A percentile compares a stretch with the other conserved stretches of the same genome.
Evolutionary conservation across 768 basidiomycete genomes (phyloP).

Genomic region (Postia placenta): DNA sequence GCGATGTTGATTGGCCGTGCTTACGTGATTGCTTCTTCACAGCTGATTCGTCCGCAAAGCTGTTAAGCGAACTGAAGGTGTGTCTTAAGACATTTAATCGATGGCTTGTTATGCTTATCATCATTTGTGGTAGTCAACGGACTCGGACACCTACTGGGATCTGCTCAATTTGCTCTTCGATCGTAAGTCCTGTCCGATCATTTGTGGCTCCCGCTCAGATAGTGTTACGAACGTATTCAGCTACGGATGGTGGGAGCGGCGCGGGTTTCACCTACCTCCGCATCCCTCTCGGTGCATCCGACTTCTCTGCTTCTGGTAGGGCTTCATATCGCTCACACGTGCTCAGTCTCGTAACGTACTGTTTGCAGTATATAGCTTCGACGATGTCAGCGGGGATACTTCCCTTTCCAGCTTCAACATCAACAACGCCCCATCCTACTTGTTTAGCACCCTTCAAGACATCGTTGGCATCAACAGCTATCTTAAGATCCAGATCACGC

Average conservation of each 20-base stretch:
- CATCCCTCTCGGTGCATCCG: slow-evolving; percentile 66
- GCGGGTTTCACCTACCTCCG: slow-evolving; percentile 69
- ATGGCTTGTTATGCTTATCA: background rate
- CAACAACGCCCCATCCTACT: slow-evolving; percentile 48
- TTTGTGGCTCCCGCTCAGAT: too few species aligned
- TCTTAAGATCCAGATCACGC: slow-evolving; percentile 52
- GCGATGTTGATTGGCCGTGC: too few species aligned
- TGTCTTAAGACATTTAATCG: background rate
- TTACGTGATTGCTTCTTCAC: background rate
- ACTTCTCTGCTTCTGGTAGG: slow-evolving; percentile 58
- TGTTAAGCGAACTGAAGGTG: slow-evolving; percentile 63
- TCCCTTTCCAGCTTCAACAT: slow-evolving; percentile 53
- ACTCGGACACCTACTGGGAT: slow-evolving; percentile 51
- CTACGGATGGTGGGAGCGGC: slow-evolving; percentile 51
- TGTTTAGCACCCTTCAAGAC: slow-evolving; percentile 60
- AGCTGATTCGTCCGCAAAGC: slow-evolving; percentile 70
- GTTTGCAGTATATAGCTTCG: slow-evolving; percentile 50
- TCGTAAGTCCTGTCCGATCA: slow-evolving; percentile 23
- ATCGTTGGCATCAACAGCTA: slow-evolving; percentile 50
- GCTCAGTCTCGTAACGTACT: background rate
- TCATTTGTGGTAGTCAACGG: slow-evolving; percentile 32
- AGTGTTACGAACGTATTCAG: slow-evolving; percentile 23
- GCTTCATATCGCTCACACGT: background rate
- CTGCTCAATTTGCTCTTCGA: slow-evolving; percentile 56
- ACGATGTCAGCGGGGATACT: slow-evolving; percentile 54